Percentiles rank a stretch among this genome's conserved stretches.
phyloP scores from a whole-genome alignment of 2,329 filamentous ascomycete genomes.

The Sclerotinia sclerotiorum region DNA sequence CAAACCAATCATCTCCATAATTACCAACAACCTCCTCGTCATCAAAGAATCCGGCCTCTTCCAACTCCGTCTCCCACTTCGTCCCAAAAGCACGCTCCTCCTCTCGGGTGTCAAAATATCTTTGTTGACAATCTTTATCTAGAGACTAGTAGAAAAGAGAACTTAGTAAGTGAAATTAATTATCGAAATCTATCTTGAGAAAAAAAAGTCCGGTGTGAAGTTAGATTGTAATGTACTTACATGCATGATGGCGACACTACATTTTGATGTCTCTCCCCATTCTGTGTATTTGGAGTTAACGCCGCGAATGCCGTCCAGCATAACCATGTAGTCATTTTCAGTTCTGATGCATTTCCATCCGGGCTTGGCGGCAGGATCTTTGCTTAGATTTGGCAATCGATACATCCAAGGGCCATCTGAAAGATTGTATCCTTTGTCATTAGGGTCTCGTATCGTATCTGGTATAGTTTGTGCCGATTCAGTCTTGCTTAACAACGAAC shows the following conservation, averaged over 20 bases:
- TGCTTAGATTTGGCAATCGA: conserved; percentile 21
- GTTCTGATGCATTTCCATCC: conserved; percentile 1
- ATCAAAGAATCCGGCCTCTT: conserved; percentile 13
- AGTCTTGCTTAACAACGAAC: neutral
- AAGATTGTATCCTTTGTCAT: conserved; percentile 31
- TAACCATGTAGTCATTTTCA: conserved; percentile 17
- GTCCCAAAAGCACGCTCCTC: conserved; percentile 1
- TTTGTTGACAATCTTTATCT: conserved; percentile 15
- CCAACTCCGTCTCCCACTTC: conserved; percentile 14
- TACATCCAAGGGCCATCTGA: conserved; percentile 36
- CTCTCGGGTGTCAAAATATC: neutral
- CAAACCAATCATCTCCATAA: conserved; percentile 20
- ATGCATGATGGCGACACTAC: conserved; percentile 17
- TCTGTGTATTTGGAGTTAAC: conserved; percentile 2
- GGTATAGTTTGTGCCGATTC: no score
- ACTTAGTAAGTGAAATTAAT: neutral
- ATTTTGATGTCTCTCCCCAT: neutral
- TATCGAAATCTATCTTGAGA: no score
- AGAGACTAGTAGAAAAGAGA: neutral
- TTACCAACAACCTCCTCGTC: neutral
- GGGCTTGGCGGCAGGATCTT: neutral
- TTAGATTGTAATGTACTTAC: neutral
- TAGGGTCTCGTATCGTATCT: neutral
- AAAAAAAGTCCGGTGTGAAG: no score
- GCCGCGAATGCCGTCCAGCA: conserved; percentile 16